Evolutionary conservation across 2,329 filamentous ascomycete species (phyloP), one percentile per base, ranked within the genome.

Genomic region (Nigrospora sphaerica): DNA sequence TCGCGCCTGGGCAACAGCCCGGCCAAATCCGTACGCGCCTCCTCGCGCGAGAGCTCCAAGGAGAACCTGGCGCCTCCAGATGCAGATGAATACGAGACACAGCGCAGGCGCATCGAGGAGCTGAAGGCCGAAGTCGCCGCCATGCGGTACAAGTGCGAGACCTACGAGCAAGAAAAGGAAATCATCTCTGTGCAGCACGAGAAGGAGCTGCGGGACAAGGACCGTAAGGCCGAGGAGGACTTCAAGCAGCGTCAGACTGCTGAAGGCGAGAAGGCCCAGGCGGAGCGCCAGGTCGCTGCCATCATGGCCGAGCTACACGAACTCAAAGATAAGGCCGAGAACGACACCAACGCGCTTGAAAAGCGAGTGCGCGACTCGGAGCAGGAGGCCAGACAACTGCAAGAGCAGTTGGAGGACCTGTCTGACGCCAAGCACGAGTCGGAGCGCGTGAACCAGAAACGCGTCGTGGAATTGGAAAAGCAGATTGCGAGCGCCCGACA

Each of bases 91-190:
- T 79, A 80, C 58, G 78, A 82, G 58, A 73, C 70, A 39, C 78
- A 77, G 59, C 71, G 73, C 42, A 74, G 69, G 46, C 70, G 71
- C 33, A 78, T 77, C 49, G 91, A 97, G 59, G 85, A 91, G 53
- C 75, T 97, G 23, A 91, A 92, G 60, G 88, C 92, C 2, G 89
- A 96, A 65, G 74, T 97, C 37, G 93, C 91, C 51, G 88, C 89
- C 0, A 72, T 96, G 43, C 85, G 84, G 51, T 98, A 96, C 68
- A 88, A 92, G 48, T 76, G 95, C 54, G 87, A 90, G 58, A 92
- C 87, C 16, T 72, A 88, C 45, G 91, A 92, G 57, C 88, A 95
- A 56, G 92, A 97, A 60, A 85, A 87, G 56, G 89, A 95, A 48
- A 78, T 96, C 57, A 73, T 83, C 41, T 76, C 81, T 11, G 74